These are phyloP conservation scores for Torulaspora gathmanii DNA, from an alignment of 805 yeast species.

Conservation along the genomic window DNA sequence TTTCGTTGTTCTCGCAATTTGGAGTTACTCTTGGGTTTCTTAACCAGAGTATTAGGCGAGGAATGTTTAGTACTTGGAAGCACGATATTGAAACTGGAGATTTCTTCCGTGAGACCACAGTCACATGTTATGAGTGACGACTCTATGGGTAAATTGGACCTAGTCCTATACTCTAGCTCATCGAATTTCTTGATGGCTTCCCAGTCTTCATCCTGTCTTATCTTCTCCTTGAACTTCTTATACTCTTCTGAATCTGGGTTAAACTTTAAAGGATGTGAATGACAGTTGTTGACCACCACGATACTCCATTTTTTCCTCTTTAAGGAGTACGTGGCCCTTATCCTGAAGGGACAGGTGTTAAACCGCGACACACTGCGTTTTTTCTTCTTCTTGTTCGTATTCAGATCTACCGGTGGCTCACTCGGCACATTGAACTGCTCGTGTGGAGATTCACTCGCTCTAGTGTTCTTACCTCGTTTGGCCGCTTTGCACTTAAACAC, in stretches of 20 bases:
- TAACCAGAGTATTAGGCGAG: conserved; percentile 5
- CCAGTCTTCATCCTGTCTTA: conserved; percentile 29
- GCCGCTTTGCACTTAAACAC: conserved; percentile 56
- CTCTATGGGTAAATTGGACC: conserved; percentile 32
- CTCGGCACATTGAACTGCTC: conserved; percentile 2
- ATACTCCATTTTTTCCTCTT: conserved; percentile 53
- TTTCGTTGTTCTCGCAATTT: conserved; percentile 13
- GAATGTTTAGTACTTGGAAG: conserved; percentile 28
- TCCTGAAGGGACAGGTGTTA: conserved; percentile 56
- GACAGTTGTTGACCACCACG: conserved; percentile 55
- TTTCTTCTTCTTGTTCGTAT: conserved; percentile 20
- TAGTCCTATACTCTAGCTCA: conserved; percentile 35
- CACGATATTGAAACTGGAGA: conserved; percentile 34
- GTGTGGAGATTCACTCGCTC: conserved; percentile 13
- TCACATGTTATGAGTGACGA: conserved; percentile 35
- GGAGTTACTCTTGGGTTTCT: conserved; percentile 16
- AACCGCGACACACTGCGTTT: conserved; percentile 34
- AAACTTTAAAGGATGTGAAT: conserved; percentile 48
- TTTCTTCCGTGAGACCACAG: conserved; percentile 37
- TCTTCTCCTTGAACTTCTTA: conserved; percentile 32
- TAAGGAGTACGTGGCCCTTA: conserved; percentile 56
- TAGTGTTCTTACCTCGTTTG: conserved; percentile 27
- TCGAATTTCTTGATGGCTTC: conserved; percentile 36
- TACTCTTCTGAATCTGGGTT: conserved; percentile 36
- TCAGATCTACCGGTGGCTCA: conserved; percentile 4